Conservation (phyloP, 129 eudicot genomes). For the Logfia minima region DNA sequence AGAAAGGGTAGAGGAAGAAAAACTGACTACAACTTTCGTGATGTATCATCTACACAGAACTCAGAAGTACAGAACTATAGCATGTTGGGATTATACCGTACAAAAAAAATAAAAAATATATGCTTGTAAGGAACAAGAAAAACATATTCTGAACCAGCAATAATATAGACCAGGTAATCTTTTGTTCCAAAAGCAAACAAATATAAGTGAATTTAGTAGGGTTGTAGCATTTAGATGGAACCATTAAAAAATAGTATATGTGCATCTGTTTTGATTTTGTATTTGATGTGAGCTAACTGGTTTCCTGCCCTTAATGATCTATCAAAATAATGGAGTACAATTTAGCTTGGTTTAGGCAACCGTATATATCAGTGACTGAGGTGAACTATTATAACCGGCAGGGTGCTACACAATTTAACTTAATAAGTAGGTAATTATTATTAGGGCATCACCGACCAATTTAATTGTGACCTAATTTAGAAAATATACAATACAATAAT, state of each 20-base stretch:
- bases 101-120: neutral
- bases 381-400: too few species aligned
- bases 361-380: neutral
- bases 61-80: neutral
- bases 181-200: neutral
- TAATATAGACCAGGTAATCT: neutral
- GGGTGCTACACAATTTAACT: too few species aligned
- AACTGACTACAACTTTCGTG: neutral
- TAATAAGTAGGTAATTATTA: too few species aligned
- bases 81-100: neutral
- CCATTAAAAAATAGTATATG: neutral
- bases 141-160: neutral
- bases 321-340: neutral
- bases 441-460: neutral
- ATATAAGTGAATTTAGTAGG: neutral
- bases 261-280: neutral
- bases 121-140: neutral
- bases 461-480: neutral
- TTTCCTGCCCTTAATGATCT: neutral
- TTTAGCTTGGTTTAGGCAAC: neutral
- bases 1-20: slow-evolving; percentile 47
- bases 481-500: too few species aligned
- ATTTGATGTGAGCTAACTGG: neutral
- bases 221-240: neutral
- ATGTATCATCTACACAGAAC: neutral